These are phyloP conservation scores for Collybia mongolica DNA, from an alignment of 768 basidiomycete species.

Conservation along the genomic window DNA sequence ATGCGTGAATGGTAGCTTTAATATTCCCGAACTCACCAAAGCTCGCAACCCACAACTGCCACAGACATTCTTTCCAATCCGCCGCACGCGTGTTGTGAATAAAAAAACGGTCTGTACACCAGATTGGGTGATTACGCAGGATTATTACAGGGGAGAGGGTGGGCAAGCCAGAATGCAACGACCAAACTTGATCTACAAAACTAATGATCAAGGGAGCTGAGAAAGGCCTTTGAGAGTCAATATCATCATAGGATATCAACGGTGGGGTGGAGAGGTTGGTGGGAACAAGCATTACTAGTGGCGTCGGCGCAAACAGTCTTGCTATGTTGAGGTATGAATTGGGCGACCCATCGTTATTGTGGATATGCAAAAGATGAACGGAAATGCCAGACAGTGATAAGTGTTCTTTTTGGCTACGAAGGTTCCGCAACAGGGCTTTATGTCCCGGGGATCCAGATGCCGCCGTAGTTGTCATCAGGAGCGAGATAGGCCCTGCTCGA, in stretches of 20 bases:
- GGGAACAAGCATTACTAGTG: slow-evolving; percentile 51
- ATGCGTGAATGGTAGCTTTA: slow-evolving; percentile 10
- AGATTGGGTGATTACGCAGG: slow-evolving; percentile 43
- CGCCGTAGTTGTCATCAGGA: slow-evolving; percentile 40
- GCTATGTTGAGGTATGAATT: slow-evolving; percentile 64
- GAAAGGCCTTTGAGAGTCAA: slow-evolving; percentile 6
- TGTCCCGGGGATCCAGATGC: slow-evolving; percentile 21
- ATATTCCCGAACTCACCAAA: slow-evolving; percentile 37
- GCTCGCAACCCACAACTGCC: slow-evolving; percentile 60
- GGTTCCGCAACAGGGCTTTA: slow-evolving; percentile 22
- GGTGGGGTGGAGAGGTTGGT: slow-evolving; percentile 31
- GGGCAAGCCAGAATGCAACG: slow-evolving; percentile 34
- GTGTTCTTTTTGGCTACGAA: slow-evolving; percentile 20
- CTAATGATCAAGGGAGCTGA: slow-evolving; percentile 19
- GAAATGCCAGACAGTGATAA: slow-evolving; percentile 27
- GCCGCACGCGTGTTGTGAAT: slow-evolving; percentile 38
- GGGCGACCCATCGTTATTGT: slow-evolving; percentile 32
- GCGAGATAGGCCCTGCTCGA: slow-evolving; percentile 44
- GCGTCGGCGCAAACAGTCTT: slow-evolving; percentile 53
- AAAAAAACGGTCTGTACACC: slow-evolving; percentile 64
- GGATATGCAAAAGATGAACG: slow-evolving; percentile 47
- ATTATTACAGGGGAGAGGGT: slow-evolving; percentile 45
- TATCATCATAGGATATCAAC: slow-evolving; percentile 12
- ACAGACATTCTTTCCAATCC: slow-evolving; percentile 67
- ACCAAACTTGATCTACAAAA: slow-evolving; percentile 19